Percentiles rank a stretch among this genome's conserved stretches.
Conservation (phyloP, 106 monocot species). For the Ottelia alismoides region DNA sequence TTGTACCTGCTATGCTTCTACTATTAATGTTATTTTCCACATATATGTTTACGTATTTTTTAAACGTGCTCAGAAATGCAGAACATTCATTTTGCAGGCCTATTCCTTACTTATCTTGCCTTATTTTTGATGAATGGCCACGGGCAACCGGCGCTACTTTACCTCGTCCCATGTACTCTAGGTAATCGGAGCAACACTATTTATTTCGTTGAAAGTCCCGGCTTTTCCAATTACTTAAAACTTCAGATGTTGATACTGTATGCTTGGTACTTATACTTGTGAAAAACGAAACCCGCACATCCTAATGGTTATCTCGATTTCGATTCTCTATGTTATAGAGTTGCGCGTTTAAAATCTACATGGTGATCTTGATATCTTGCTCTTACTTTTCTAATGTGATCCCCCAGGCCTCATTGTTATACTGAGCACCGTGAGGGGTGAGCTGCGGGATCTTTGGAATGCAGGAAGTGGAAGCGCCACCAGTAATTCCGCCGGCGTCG, state of each 20-base stretch:
- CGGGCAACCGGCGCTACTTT: conserved; percentile 88
- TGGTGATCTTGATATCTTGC: no score
- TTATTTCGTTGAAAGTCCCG: no score
- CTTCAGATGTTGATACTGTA: background rate
- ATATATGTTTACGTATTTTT: background rate
- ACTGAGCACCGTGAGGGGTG: conserved; percentile 70
- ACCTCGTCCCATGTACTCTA: conserved; percentile 93
- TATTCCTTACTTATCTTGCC: conserved; percentile 81
- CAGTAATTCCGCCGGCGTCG: conserved; percentile 11
- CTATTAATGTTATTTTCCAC: no score
- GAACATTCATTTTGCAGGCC: conserved; percentile 28
- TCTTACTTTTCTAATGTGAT: background rate
- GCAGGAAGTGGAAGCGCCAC: conserved; percentile 22
- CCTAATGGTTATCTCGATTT: no score
- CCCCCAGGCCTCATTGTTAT: conserved; percentile 52
- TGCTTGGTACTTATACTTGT: no score
- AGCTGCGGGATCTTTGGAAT: conserved; percentile 69
- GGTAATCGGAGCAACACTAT: conserved; percentile 24
- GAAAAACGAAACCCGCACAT: no score
- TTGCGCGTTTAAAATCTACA: no score
- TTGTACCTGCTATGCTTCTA: no score
- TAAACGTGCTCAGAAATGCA: background rate
- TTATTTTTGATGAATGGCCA: conserved; percentile 90
- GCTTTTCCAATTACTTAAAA: no score
- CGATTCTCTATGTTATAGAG: no score